These are phyloP conservation scores for Thuja plicata DNA, from an alignment of 83 land plant species.

Conservation along the genomic window DNA sequence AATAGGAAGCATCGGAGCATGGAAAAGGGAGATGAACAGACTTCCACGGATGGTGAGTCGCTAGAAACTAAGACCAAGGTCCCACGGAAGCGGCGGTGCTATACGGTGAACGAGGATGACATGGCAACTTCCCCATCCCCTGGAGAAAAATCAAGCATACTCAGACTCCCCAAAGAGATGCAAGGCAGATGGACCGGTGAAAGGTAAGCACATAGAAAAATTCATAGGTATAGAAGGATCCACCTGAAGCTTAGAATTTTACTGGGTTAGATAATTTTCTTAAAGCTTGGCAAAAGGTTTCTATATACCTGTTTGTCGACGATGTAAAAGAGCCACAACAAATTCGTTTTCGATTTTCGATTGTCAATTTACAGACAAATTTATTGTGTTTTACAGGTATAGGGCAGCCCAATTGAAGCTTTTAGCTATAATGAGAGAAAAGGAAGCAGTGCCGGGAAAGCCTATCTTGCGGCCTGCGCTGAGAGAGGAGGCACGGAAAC, in stretches of 20 bases:
- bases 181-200: conserved; percentile 80
- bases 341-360: not conserved
- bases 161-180: conserved; percentile 43
- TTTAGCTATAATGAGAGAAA: conserved; percentile 71
- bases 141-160: conserved; percentile 12
- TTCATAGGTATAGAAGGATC: not conserved
- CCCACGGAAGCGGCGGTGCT: not conserved
- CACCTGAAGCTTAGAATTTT: not conserved
- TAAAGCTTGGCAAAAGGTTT: too few relatives aligned
- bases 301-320: too few relatives aligned
- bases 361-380: not conserved
- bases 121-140: not conserved
- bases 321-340: too few relatives aligned
- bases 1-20: conserved; percentile 15
- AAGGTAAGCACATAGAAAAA: conserved; percentile 33
- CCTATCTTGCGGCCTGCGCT: conserved; percentile 72
- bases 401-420: conserved; percentile 78
- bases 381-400: conserved; percentile 47
- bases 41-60: not conserved
- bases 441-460: conserved; percentile 62
- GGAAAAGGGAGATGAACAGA: conserved; percentile 15
- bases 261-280: not conserved
- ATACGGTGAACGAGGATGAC: not conserved
- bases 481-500: conserved; percentile 82
- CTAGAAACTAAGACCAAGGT: not conserved